Evolutionary conservation across 2,329 filamentous ascomycete species (phyloP), one percentile per base, ranked within the genome.

Genomic region (Colletotrichum horii): DNA sequence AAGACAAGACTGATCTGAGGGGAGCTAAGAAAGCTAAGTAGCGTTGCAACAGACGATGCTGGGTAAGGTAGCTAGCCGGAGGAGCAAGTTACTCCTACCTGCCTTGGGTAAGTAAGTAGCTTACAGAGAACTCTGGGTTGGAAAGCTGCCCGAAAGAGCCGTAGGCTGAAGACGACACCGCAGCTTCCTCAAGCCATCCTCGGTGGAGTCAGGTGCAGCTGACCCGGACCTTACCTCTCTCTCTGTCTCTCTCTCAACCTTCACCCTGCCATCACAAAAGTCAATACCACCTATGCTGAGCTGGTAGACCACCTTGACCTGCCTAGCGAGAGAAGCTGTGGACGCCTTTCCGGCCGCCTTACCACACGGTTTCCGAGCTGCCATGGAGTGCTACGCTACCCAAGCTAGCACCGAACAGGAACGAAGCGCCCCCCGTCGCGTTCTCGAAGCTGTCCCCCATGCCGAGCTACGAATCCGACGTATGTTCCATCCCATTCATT

Each of bases 101-200:
- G 19, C 36, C 38, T 48, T 48, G 38, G 9, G 38, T 48, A n/a
- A n/a, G n/a, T n/a, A n/a, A n/a, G n/a, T n/a, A 48, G 38, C 38
- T 48, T 48, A n/a, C 38, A 12, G 9, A 6, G 38, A 12, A 78
- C 78, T 62, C 52, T 70, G 30, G 32, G 56, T 81, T 84, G 83
- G 85, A 82, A 86, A 84, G 80, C 79, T 83, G 81, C 84, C 86
- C 86, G 86, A 88, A 86, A 78, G 83, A 85, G 83, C 85, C 86
- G 85, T 83, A 87, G 85, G 85, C 86, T 87, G 85, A 86, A 81
- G 84, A 58, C 55, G 55, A 58, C 9, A 28, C 55, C 19, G 55
- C 43, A 48, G 19, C 43, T 76, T 56, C 56, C 26, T 34, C 71
- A 15, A 22, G 62, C 60, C 67, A 56, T 72, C 22, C 66, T 38